Evolutionary conservation across 768 basidiomycete species (phyloP).

Genomic region (Russula foetens): DNA sequence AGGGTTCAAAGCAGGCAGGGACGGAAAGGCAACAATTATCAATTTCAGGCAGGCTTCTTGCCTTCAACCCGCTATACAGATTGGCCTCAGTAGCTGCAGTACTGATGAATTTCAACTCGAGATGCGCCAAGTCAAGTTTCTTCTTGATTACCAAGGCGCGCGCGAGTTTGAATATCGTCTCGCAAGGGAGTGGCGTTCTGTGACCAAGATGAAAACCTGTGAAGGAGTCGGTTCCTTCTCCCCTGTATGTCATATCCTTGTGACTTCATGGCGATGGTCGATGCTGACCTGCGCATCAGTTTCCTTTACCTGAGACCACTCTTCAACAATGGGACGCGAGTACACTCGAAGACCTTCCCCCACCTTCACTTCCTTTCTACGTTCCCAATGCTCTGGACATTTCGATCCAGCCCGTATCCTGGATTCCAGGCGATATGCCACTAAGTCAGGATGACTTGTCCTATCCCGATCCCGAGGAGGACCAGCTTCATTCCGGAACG

Average conservation of each 20-base stretch:
- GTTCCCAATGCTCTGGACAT: conserved; percentile 1
- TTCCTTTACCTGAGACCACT: conserved; percentile 7
- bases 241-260: not conserved
- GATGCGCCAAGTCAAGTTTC: conserved; percentile 48
- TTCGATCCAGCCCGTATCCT: conserved; percentile 3
- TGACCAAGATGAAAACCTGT: not conserved
- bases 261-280: not conserved
- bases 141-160: conserved; percentile 39
- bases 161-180: conserved; percentile 20
- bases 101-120: conserved; percentile 40
- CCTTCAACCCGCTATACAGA: conserved; percentile 21
- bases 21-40: conserved; percentile 36
- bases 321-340: conserved; percentile 16
- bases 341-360: conserved; percentile 6
- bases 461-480: not conserved
- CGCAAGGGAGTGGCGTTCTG: not conserved
- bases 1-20: conserved; percentile 27
- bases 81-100: conserved; percentile 32
- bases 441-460: not conserved
- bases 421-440: not conserved
- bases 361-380: not conserved
- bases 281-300: conserved; percentile 2
- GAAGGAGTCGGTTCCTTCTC: not conserved
- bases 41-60: conserved; percentile 41
- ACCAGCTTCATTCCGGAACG: not conserved